Evolutionary conservation across 305 asterid genomes (phyloP).

Genomic region (Fraxinus sp.): DNA sequence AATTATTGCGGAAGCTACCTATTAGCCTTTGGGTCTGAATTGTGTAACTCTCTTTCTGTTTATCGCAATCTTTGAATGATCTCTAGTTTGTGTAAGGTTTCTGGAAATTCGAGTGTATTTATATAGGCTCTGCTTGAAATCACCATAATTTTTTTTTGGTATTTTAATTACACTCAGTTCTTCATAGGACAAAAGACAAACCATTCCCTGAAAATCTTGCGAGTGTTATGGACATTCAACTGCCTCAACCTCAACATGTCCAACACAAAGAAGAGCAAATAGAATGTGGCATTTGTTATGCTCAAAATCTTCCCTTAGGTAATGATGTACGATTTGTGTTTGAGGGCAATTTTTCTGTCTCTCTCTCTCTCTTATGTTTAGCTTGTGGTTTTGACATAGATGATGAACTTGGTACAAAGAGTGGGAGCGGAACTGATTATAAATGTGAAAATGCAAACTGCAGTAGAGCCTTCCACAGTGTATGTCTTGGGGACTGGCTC

Average conservation of each 20-base stretch:
- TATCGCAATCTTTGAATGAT: neutral
- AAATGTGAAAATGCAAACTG: conserved; percentile 73
- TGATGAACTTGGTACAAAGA: conserved; percentile 73
- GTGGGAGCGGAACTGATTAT: conserved; percentile 73
- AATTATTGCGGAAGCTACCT: neutral
- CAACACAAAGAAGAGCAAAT: conserved; percentile 54
- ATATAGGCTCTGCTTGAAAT: conserved; percentile 8
- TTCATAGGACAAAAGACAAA: conserved; percentile 53
- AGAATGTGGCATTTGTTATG: conserved; percentile 88
- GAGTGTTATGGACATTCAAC: conserved; percentile 46
- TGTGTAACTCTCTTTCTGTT: neutral
- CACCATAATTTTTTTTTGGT: neutral
- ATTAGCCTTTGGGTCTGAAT: neutral
- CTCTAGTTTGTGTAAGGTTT: neutral
- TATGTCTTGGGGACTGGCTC: conserved; percentile 88
- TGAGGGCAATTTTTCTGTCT: neutral
- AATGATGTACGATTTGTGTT: conserved; percentile 12
- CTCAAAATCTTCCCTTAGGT: conserved; percentile 81
- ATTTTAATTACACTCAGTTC: conserved; percentile 5
- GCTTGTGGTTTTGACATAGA: conserved; percentile 42
- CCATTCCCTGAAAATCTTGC: conserved; percentile 57
- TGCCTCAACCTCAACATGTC: conserved; percentile 46
- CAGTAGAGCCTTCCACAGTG: conserved; percentile 65
- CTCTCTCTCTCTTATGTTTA: neutral
- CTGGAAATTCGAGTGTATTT: neutral